Conservation (phyloP, 371 early-diverging fungal species). For the Syncephalastrum monosporum region DNA sequence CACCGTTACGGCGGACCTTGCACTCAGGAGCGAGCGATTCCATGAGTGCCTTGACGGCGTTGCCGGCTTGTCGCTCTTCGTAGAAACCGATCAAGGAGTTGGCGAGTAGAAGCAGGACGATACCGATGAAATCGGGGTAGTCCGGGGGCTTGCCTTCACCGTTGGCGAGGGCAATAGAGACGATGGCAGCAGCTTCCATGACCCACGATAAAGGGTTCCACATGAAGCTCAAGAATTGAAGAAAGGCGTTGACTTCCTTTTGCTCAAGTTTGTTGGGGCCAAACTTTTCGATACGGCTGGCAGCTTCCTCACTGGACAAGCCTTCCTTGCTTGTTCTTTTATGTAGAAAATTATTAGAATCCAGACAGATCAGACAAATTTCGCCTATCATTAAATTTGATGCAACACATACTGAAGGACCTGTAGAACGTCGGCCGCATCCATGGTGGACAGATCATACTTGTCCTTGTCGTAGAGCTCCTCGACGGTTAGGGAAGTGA, state of each 20-base stretch:
- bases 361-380: background rate
- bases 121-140: conserved; percentile 80
- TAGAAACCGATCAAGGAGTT: conserved; percentile 82
- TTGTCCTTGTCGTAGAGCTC: conserved; percentile 80
- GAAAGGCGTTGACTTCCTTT: conserved; percentile 70
- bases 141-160: conserved; percentile 62
- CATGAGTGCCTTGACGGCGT: conserved; percentile 71
- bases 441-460: conserved; percentile 75
- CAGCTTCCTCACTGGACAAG: conserved; percentile 57
- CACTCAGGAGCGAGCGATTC: conserved; percentile 66
- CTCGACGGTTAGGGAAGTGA: conserved; percentile 40
- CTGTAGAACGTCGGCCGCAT: conserved; percentile 60
- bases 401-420: conserved; percentile 54
- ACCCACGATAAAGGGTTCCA: conserved; percentile 75
- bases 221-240: conserved; percentile 83
- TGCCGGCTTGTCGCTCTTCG: conserved; percentile 75
- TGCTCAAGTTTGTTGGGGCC: conserved; percentile 66
- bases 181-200: conserved; percentile 69
- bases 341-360: conserved; percentile 4
- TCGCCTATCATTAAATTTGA: background rate
- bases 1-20: conserved; percentile 58
- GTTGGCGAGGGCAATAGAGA: conserved; percentile 65
- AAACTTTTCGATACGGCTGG: conserved; percentile 60
- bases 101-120: conserved; percentile 69
- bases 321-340: conserved; percentile 51